Conservation (phyloP, 345 rosid genomes). For the Luvunga scandens region DNA sequence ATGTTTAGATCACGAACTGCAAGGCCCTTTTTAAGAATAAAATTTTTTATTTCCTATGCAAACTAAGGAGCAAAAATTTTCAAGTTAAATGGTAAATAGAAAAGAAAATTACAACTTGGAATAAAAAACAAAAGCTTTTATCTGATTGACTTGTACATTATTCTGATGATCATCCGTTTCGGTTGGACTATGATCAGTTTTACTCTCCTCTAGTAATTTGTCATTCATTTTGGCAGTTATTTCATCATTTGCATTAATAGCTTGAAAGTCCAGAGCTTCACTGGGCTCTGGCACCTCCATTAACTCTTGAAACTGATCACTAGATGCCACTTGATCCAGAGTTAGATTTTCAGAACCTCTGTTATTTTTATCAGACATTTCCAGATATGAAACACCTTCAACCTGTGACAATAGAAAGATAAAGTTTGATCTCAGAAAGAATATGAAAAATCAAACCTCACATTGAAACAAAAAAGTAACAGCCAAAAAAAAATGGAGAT, state of each 20-base stretch:
- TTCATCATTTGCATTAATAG: conserved; percentile 27
- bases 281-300: conserved; percentile 9
- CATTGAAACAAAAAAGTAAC: background rate
- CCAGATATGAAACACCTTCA: conserved; percentile 57
- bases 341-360: conserved; percentile 35
- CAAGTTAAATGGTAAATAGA: background rate
- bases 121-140: background rate
- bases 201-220: conserved; percentile 21
- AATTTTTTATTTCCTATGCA: conserved; percentile 12
- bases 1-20: conserved; percentile 28
- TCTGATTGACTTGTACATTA: conserved; percentile 23
- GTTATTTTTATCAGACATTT: conserved; percentile 29
- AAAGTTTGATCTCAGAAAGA: conserved; percentile 14
- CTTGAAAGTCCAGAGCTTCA: conserved; percentile 16
- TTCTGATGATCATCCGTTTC: conserved; percentile 27
- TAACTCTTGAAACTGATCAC: conserved; percentile 19
- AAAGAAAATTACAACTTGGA: background rate
- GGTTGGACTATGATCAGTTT: conserved; percentile 20
- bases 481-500: background rate
- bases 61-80: background rate
- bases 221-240: conserved; percentile 30
- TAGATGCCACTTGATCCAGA: conserved; percentile 24
- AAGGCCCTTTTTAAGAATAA: conserved; percentile 32
- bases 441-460: conserved; percentile 8
- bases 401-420: conserved; percentile 50